Base-by-base conservation (phyloP, 345 rosid genomes). In the Eucalyptus albens region DNA sequence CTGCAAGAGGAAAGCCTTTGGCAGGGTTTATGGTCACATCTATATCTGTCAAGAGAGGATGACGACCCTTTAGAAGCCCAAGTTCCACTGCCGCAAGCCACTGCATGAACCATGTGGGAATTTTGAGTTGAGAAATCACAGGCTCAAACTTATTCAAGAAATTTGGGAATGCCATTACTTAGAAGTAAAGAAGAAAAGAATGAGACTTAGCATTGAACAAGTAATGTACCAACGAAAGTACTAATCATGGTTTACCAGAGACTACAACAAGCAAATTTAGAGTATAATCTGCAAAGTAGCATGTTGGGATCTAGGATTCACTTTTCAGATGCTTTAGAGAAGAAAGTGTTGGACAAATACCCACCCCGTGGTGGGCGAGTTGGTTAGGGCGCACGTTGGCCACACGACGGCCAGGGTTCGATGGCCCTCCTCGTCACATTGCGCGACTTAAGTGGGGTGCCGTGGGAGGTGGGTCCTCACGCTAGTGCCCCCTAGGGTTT, bases 1-100 rank as follows among this genome's bases (percentile, higher is more conserved):
- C 96, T 85, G 91, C 88, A 91, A 92, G 91, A 89, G 93, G 89
- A 87, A 94, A 91, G 89, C 97, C 96, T 90, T 94, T 91, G 44
- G 94, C 88, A 89, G 97, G 98, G 90, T 94, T 95, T 91, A 97
- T 93, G 89, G 94, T 91, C 88, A 97, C 92, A 91, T 97, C 99
- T 85, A 97, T 92, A 91, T 97, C 99, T 91, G 94, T 93, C 91
- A 97, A 87, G 90, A 97, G 97, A 81, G 99, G 99, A 94, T 97
- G 99, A 56, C 97, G 98, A 87, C 99, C 99, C 94, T 97, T 97
- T 87, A 97, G 91, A 93, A 97, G 97, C 91, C 96, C 99, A 90
- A 97, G 98, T 90, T 97, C 99, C 90, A 97, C 98, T 7, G 97
- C 98, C 89, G 94, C 90, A 86, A 97, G 96, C 99, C 99, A 97